A percentile compares a stretch with the other conserved stretches of the same genome.
Evolutionary conservation across 2,329 filamentous ascomycete genomes (phyloP).

Genomic region (Orbilia blumenaviensis): DNA sequence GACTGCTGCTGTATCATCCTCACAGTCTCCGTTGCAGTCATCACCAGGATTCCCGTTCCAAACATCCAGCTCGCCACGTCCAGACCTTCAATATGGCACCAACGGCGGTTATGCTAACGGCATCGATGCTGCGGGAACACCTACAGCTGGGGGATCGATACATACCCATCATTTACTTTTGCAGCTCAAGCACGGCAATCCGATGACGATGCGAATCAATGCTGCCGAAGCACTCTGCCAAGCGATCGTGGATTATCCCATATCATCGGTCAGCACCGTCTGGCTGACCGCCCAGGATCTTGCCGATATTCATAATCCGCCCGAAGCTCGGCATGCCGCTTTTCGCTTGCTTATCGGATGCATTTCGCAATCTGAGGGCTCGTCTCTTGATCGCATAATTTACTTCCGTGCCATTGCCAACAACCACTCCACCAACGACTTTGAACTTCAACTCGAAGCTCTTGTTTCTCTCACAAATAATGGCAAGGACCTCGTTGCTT

Average conservation of each 20-base stretch:
- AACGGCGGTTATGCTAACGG: slow-evolving; percentile 44
- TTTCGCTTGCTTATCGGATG: slow-evolving; percentile 74
- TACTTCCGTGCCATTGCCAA: slow-evolving; percentile 72
- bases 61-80: slow-evolving; percentile 21
- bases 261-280: slow-evolving; percentile 66
- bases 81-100: neutral
- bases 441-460: slow-evolving; percentile 72
- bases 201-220: slow-evolving; percentile 56
- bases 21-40: slow-evolving; percentile 6
- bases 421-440: slow-evolving; percentile 70
- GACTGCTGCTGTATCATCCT: slow-evolving; percentile 43
- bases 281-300: slow-evolving; percentile 74
- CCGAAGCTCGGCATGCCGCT: slow-evolving; percentile 68
- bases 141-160: slow-evolving; percentile 42
- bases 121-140: slow-evolving; percentile 19
- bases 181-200: slow-evolving; percentile 55
- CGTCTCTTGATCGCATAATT: slow-evolving; percentile 73
- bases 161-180: slow-evolving; percentile 54
- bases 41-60: slow-evolving; percentile 27
- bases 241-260: slow-evolving; percentile 56
- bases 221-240: slow-evolving; percentile 56
- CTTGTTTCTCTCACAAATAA: slow-evolving; percentile 70
- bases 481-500: slow-evolving; percentile 72
- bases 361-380: slow-evolving; percentile 70
- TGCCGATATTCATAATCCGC: slow-evolving; percentile 68